These are phyloP conservation scores for Claviceps paspali DNA, from an alignment of 2,329 filamentous ascomycete genomes.

Conservation along the genomic window DNA sequence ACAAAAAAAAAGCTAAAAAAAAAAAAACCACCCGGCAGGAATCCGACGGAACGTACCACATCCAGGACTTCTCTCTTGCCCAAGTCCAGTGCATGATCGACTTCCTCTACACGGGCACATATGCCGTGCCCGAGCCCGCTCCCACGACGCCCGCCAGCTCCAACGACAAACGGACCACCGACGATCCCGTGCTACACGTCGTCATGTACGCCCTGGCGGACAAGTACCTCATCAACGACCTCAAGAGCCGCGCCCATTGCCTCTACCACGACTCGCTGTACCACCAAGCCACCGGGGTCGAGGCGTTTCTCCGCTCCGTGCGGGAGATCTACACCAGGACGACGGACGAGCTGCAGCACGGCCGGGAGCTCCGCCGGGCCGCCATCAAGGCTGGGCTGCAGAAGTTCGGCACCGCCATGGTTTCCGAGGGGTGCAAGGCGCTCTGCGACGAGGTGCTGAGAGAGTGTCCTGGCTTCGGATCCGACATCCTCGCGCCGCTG, in stretches of 20 bases:
- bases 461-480: not conserved
- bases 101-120: slow-evolving; percentile 1
- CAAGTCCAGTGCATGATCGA: not conserved
- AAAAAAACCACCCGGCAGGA: no score
- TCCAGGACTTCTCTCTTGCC: not conserved
- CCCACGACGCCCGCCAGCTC: not conserved
- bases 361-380: not conserved
- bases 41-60: not conserved
- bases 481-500: slow-evolving; percentile 1
- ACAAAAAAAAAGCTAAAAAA: no score
- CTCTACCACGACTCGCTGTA: not conserved
- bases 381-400: slow-evolving; percentile 1
- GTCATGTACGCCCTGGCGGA: not conserved
- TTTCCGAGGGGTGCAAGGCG: not conserved
- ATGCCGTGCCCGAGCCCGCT: not conserved
- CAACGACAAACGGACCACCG: not conserved
- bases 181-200: slow-evolving; percentile 1
- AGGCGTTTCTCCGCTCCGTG: not conserved
- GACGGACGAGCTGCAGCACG: not conserved
- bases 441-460: not conserved
- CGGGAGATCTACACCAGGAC: slow-evolving; percentile 1
- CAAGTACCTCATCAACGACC: slow-evolving; percentile 1
- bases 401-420: not conserved
- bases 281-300: not conserved
- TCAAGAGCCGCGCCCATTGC: not conserved